Evolutionary conservation across 2,329 filamentous ascomycete genomes (phyloP).

Genomic region (Aspergillus sp.): DNA sequence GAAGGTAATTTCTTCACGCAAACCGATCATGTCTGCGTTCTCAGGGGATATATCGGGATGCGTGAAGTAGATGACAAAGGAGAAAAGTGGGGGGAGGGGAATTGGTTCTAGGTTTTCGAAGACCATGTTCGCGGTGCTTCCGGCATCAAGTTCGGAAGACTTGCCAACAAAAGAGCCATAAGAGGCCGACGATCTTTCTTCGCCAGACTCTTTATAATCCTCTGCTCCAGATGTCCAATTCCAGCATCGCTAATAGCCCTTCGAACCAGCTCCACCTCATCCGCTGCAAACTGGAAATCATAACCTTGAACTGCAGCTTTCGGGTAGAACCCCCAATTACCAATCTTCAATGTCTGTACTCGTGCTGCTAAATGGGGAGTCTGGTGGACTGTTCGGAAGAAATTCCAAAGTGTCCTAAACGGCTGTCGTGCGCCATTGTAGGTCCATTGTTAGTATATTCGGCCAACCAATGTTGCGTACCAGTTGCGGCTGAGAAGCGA

Average conservation of each 20-base stretch:
- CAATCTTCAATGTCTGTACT: conserved; percentile 1
- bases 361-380: neutral
- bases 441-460: conserved; percentile 3
- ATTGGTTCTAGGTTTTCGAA: no score
- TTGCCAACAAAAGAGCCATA: conserved; percentile 4
- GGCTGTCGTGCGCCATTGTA: conserved; percentile 3
- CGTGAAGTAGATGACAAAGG: no score
- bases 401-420: conserved; percentile 2
- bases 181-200: conserved; percentile 3
- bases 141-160: conserved; percentile 1
- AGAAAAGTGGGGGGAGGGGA: no score
- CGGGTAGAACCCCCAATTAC: conserved; percentile 4
- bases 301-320: neutral
- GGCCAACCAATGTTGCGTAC: neutral
- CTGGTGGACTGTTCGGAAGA: neutral
- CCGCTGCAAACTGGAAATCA: neutral
- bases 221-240: neutral
- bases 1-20: no score
- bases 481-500: conserved; percentile 3
- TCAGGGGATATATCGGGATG: no score
- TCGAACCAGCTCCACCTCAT: neutral
- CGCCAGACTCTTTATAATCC: neutral
- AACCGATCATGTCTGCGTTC: no score
- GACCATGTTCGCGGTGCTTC: no score
- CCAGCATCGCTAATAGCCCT: neutral